Conservation (phyloP, 495 filamentous ascomycete genomes). For the Pyrenula aspistea region DNA sequence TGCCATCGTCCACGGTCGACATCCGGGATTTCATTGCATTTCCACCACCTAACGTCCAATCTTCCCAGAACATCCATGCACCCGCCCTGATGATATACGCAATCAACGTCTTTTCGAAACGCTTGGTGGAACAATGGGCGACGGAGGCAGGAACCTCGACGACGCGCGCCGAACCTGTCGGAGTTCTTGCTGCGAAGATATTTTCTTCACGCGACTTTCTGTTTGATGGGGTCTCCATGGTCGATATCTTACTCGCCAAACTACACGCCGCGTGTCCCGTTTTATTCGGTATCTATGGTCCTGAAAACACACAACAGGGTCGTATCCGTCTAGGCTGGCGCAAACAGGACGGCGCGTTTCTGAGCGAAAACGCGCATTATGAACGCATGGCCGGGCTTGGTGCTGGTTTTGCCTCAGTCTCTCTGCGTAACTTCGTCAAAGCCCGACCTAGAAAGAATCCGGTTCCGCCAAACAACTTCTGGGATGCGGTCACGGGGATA, state of each 20-base stretch:
- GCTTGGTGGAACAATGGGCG: conserved; percentile 60
- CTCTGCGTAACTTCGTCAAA: conserved; percentile 67
- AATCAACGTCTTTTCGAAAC: conserved; percentile 73
- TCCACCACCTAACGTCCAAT: conserved; percentile 39
- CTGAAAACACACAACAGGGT: conserved; percentile 60
- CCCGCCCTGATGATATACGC: conserved; percentile 71
- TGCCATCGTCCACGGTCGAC: conserved; percentile 47
- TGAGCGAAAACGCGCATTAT: conserved; percentile 54
- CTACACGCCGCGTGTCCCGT: conserved; percentile 70
- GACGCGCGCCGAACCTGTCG: conserved; percentile 69
- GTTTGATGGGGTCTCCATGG: conserved; percentile 59
- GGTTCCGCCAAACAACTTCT: conserved; percentile 69
- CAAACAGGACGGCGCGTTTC: conserved; percentile 44
- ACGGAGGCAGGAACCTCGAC: conserved; percentile 59
- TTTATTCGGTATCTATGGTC: conserved; percentile 72
- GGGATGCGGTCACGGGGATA: conserved; percentile 61
- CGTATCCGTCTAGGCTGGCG: conserved; percentile 63
- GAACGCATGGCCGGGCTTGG: conserved; percentile 77
- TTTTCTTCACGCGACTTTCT: conserved; percentile 56
- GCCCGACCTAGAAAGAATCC: conserved; percentile 56
- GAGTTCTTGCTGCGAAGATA: conserved; percentile 59
- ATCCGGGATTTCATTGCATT: conserved; percentile 54
- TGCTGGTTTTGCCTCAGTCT: conserved; percentile 70
- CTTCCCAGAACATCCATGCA: conserved; percentile 38
- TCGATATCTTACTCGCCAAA: conserved; percentile 84